These are phyloP conservation scores for Solanum hybrid DNA, from an alignment of 305 asterid genomes.

Conservation along the genomic window DNA sequence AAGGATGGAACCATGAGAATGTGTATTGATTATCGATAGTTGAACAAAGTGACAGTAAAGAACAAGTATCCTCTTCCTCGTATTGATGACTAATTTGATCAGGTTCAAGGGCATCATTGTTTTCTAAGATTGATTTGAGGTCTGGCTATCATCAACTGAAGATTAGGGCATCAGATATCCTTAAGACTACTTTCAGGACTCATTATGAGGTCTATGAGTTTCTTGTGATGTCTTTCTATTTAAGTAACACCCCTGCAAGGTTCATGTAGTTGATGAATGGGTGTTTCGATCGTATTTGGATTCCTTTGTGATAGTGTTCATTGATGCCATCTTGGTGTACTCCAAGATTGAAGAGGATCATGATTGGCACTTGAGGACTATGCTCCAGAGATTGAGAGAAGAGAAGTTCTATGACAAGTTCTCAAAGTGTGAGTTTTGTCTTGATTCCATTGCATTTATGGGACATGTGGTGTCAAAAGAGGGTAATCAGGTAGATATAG, in stretches of 20 bases:
- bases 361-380: not conserved
- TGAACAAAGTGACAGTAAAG: not conserved
- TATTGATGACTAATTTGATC: not conserved
- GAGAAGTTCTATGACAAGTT: not conserved
- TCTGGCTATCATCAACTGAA: not conserved
- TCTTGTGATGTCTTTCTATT: too few species aligned
- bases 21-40: not conserved
- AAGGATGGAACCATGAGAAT: not conserved
- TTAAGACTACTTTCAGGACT: too few species aligned
- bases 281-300: too few species aligned
- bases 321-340: too few species aligned
- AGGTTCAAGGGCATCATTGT: not conserved
- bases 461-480: not conserved
- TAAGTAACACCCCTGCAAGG: too few species aligned
- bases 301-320: too few species aligned
- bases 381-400: not conserved
- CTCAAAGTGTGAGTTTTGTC: not conserved
- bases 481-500: not conserved
- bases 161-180: not conserved
- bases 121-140: not conserved
- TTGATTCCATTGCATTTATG: not conserved
- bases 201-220: too few species aligned
- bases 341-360: not conserved
- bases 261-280: too few species aligned
- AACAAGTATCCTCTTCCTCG: not conserved